Percentiles rank a stretch among this genome's conserved stretches.
Conservation (phyloP, 352 stramenopile genomes). For the Globisporangium paddicum region DNA sequence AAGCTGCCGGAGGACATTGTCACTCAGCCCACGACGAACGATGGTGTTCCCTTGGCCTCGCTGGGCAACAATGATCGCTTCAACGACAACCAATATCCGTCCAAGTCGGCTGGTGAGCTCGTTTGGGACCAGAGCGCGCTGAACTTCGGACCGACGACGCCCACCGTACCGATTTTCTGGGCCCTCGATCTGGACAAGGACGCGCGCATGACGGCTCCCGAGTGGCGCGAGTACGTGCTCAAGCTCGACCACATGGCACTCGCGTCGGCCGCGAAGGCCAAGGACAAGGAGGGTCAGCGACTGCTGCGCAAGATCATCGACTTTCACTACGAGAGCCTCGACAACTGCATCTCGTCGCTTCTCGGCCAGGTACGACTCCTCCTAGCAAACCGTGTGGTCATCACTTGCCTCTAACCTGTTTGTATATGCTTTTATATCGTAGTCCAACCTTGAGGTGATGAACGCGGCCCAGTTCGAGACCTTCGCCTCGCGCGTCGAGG, state of each 20-base stretch:
- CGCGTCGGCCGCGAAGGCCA: slow-evolving; percentile 8
- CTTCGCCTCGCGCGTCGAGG: slow-evolving; percentile 19
- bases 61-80: not conserved
- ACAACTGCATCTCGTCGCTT: slow-evolving; percentile 16
- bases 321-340: slow-evolving; percentile 31
- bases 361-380: slow-evolving; percentile 12
- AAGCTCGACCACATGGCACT: slow-evolving; percentile 18
- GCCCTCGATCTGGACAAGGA: slow-evolving; percentile 21
- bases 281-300: slow-evolving; percentile 14
- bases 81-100: no score
- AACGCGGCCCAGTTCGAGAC: slow-evolving; percentile 11
- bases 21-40: not conserved
- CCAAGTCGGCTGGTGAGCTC: not conserved
- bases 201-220: slow-evolving; percentile 11
- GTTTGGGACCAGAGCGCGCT: not conserved
- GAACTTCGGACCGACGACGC: not conserved
- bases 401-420: not conserved
- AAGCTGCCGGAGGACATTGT: not conserved
- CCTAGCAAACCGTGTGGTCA: not conserved
- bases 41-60: not conserved
- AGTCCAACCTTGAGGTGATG: slow-evolving; percentile 10
- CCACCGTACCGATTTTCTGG: slow-evolving; percentile 5
- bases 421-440: not conserved
- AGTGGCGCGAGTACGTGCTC: slow-evolving; percentile 23
- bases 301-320: slow-evolving; percentile 18